These are phyloP conservation scores for Pleurotus giganteus DNA, from an alignment of 768 basidiomycete genomes.

Conservation along the genomic window DNA sequence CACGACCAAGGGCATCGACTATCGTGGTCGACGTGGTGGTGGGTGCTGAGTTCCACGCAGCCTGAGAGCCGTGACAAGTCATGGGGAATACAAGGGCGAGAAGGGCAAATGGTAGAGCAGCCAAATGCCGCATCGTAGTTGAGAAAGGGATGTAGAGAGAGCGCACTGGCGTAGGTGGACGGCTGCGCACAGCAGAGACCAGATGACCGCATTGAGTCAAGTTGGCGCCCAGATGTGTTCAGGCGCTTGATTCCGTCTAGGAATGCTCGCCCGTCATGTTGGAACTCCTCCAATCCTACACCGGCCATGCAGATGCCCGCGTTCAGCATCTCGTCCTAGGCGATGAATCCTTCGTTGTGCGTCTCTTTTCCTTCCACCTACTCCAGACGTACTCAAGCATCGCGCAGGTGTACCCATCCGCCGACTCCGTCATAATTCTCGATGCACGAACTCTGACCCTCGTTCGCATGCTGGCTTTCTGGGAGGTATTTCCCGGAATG, in stretches of 20 bases:
- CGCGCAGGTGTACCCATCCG: conserved; percentile 67
- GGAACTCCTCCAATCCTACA: conserved; percentile 35
- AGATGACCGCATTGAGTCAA: not conserved
- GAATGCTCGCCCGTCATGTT: too few relatives aligned
- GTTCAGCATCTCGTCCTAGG: conserved; percentile 59
- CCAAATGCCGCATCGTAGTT: conserved; percentile 4
- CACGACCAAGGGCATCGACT: conserved; percentile 72
- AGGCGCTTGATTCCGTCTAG: too few relatives aligned
- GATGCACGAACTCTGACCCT: conserved; percentile 67
- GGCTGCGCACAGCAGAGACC: not conserved
- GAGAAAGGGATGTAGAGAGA: not conserved
- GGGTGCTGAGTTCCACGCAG: conserved; percentile 19
- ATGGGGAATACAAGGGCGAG: conserved; percentile 27
- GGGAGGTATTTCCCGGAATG: conserved; percentile 75
- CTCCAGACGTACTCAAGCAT: not conserved
- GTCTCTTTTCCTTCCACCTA: conserved; percentile 21
- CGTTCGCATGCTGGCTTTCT: conserved; percentile 71
- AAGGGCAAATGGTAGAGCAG: conserved; percentile 10
- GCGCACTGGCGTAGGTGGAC: not conserved
- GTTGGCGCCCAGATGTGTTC: too few relatives aligned
- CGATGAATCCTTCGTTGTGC: conserved; percentile 56
- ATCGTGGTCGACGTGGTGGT: conserved; percentile 51
- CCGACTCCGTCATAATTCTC: conserved; percentile 66
- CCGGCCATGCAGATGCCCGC: conserved; percentile 50
- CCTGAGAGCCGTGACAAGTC: conserved; percentile 29